phyloP scores from a whole-genome alignment of 202 grass and related monocot genomes.

The Musa balbisiana region DNA sequence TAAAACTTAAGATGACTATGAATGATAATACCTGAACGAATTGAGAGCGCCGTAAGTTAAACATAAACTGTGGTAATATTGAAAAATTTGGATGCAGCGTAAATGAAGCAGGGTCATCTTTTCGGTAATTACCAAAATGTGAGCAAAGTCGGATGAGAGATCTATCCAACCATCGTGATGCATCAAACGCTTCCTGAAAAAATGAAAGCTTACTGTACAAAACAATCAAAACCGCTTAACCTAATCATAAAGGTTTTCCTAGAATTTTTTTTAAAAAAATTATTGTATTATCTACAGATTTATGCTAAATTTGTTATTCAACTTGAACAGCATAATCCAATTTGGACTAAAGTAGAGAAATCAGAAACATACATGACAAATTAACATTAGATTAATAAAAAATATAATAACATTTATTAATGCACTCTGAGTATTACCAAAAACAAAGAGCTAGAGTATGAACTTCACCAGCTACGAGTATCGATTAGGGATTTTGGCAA shows the following conservation, averaged over 20 bases:
- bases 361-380: neutral
- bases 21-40: constrained; percentile 76
- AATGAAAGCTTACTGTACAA: neutral
- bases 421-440: neutral
- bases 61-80: constrained; percentile 96
- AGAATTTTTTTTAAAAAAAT: too few relatives aligned
- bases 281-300: neutral
- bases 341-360: neutral
- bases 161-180: constrained; percentile 94
- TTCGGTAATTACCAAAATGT: constrained; percentile 91
- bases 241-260: neutral
- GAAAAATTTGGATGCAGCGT: constrained; percentile 91
- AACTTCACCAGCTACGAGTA: neutral
- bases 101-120: constrained; percentile 93
- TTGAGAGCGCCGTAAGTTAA: constrained; percentile 92
- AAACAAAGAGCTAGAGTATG: neutral
- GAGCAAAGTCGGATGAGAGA: constrained; percentile 90
- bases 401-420: neutral
- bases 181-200: constrained; percentile 86
- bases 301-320: neutral
- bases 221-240: neutral
- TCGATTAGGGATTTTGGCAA: neutral
- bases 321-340: neutral
- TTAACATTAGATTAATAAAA: neutral
- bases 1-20: constrained; percentile 5